Evolutionary conservation across 768 basidiomycete genomes (phyloP), one percentile per base, ranked within the genome.

Genomic region (Podaxis sp.): DNA sequence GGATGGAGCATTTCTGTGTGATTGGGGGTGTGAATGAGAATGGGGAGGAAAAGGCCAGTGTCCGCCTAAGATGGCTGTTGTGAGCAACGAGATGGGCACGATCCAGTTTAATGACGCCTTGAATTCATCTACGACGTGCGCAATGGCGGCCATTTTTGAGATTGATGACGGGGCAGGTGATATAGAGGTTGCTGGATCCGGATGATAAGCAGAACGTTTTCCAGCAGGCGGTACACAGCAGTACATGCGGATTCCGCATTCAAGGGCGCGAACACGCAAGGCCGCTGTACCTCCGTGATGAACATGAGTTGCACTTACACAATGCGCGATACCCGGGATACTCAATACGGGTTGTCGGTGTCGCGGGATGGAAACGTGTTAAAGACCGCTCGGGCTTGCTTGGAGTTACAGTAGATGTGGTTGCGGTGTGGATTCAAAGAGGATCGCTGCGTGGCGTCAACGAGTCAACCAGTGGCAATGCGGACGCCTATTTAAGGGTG

Each of bases 121-220:
- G 53, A 55, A 24, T 30, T 62, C 61, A 19, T 54, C 40, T 8
- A 62, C 30, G 44, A 54, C 6, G 22, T 62, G 42, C 44, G 19
- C 30, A 28, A 49, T 46, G 9, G 19, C 19, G n/a, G n/a, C 33
- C 52, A 62, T 62, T 28, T n/a, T 17, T 46, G 33, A 33, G 33
- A 33, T 59, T 48, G 54, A 15, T 22, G 17, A 3, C 2, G 19
- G 49, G 2, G 2, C 17, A 36, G 53, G 28, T 61, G n/a, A 54
- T 42, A 13, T n/a, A 3, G 48, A 33, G 12, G 38, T 19, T 44
- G 15, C 52, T 44, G 22, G 3, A 52, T n/a, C 8, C 12, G 30
- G 44, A 24, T 19, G n/a, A 38, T 60, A 22, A 60, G 40, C 53
- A 62, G 30, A 33, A 42, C 46, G 48, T 48, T 49, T 52, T 52